Percentiles rank a stretch among this genome's conserved stretches.
phyloP scores from a whole-genome alignment of 225 moss, liverwort and hornwort genomes.

The Pleurozium schreberi region DNA sequence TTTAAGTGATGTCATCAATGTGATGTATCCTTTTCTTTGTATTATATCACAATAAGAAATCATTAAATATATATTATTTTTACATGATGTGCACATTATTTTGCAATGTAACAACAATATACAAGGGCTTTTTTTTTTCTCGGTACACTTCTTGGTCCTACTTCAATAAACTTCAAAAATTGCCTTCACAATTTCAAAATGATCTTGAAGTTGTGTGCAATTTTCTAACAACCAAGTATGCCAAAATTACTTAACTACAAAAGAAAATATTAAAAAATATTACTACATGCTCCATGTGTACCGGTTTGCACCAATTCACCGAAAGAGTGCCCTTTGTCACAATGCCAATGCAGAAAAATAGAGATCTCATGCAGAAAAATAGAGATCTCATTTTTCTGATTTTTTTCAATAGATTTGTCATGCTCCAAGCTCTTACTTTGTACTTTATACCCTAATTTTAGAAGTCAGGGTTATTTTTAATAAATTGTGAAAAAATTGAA shows the following conservation, averaged over 20 bases:
- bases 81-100: not conserved
- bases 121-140: too few relatives aligned
- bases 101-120: not conserved
- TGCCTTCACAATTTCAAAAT: not conserved
- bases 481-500: not conserved
- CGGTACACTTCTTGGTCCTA: fast-evolving
- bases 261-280: not conserved
- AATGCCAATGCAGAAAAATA: not conserved
- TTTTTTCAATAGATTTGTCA: not conserved
- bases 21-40: too few relatives aligned
- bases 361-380: not conserved
- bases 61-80: too few relatives aligned
- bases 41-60: too few relatives aligned
- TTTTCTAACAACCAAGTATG: not conserved
- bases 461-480: not conserved
- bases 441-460: not conserved
- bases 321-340: not conserved
- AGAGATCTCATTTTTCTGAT: not conserved
- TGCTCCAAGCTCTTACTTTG: not conserved
- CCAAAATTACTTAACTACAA: not conserved
- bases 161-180: not conserved
- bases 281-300: not conserved
- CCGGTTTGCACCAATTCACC: too few relatives aligned
- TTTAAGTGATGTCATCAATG: too few relatives aligned
- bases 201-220: not conserved